Conservation (phyloP, 768 basidiomycete species). For the Tricholoma terreum region DNA sequence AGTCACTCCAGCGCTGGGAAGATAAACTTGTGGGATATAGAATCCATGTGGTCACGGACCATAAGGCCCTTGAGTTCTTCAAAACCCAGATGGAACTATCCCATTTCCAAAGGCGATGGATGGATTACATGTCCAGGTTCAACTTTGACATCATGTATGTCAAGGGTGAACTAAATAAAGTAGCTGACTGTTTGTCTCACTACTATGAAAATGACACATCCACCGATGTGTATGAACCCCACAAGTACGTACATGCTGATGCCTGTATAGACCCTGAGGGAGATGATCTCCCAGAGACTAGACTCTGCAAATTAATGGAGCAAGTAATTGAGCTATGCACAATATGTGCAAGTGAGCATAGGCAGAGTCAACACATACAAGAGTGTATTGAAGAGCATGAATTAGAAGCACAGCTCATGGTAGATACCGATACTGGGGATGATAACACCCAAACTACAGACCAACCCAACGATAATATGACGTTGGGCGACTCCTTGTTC, state of each 20-base stretch:
- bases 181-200: slow-evolving; percentile 27
- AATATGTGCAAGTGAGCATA: neutral
- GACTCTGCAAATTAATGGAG: slow-evolving; percentile 10
- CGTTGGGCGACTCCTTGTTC: neutral
- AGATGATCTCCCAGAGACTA: slow-evolving; percentile 13
- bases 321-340: neutral
- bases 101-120: slow-evolving; percentile 19
- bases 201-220: slow-evolving; percentile 22
- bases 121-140: slow-evolving; percentile 26
- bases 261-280: slow-evolving; percentile 12
- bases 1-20: slow-evolving; percentile 26
- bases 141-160: slow-evolving; percentile 23
- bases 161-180: slow-evolving; percentile 22
- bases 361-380: neutral
- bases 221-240: neutral
- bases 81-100: slow-evolving; percentile 11
- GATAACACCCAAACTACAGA: neutral
- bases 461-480: neutral
- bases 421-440: neutral
- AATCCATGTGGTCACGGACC: slow-evolving; percentile 25
- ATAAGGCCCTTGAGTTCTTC: slow-evolving; percentile 25
- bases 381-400: neutral
- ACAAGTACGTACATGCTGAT: slow-evolving; percentile 18
- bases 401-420: neutral
- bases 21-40: slow-evolving; percentile 23